A percentile compares a stretch with the other conserved stretches of the same genome.
Evolutionary conservation across 1,284 basidiomycete genomes (phyloP).

Genomic region (Puccinia coronata): DNA sequence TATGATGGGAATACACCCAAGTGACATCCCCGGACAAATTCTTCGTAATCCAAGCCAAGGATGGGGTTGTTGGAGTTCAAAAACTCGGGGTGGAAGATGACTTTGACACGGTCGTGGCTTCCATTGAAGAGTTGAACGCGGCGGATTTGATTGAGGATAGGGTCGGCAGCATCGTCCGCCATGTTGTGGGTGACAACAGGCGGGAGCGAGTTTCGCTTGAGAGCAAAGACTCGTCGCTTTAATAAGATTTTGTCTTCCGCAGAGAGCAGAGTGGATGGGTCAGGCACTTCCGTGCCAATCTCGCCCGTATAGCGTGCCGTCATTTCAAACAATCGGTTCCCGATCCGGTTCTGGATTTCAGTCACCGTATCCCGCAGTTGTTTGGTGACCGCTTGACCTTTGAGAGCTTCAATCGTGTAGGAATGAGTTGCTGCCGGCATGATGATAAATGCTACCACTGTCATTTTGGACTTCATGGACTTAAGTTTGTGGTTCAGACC

Average conservation of each 20-base stretch:
- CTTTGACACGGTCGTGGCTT: conserved; percentile 80
- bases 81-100: conserved; percentile 98
- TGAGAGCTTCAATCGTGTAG: conserved; percentile 95
- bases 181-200: conserved; percentile 97
- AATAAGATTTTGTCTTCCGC: conserved; percentile 91
- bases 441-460: conserved; percentile 97
- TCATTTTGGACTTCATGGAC: conserved; percentile 73
- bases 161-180: conserved; percentile 86
- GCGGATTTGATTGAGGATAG: conserved; percentile 87
- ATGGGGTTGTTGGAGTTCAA: conserved; percentile 97
- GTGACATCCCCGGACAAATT: conserved; percentile 97
- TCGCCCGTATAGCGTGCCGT: conserved; percentile 87
- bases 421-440: conserved; percentile 95
- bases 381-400: conserved; percentile 96
- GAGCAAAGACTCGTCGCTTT: conserved; percentile 92
- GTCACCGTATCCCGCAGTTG: conserved; percentile 91
- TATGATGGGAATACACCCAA: conserved; percentile 97
- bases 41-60: conserved; percentile 94
- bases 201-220: conserved; percentile 88
- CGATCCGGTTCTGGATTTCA: conserved; percentile 89
- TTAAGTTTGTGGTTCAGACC: conserved; percentile 82
- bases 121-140: conserved; percentile 89
- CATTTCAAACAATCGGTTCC: conserved; percentile 86
- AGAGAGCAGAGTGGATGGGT: conserved; percentile 76
- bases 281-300: conserved; percentile 70